Base-by-base conservation (phyloP, 768 basidiomycete genomes). In the Lentinula boryana region DNA sequence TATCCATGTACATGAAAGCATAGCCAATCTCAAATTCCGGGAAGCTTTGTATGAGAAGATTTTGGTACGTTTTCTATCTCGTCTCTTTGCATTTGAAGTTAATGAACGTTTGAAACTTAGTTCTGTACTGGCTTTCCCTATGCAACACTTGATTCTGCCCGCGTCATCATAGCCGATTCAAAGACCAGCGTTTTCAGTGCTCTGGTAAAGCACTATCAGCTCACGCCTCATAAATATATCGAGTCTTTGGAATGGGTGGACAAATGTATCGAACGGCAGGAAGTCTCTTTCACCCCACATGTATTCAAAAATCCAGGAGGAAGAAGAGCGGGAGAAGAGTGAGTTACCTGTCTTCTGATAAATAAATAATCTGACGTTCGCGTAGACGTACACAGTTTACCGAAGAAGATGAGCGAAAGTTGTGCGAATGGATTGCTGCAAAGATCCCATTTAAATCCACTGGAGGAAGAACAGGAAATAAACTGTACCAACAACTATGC, bases 301-400 rank as follows among this genome's bases (percentile, higher is more conserved):
- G 84, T 91, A 1, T 91, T 90, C 72, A 91, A 91, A 71, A 92
- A 93, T 64, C 89, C 89, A 7, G 91, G 91, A 13, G 91, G 91
- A 4, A 78, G 91, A 60, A 81, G 89, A 38, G 82, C 89, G 27
- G 91, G 90, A 48, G 89, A 91, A 80, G 89, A 91, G 91, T 91
- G 63, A 58, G 85, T 73, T 40, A 21, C 27, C n/a, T 59, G 57
- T 5, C 40, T 60, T 50, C 23, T 57, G 51, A 46, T 55, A n/a
- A 36, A 38, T 4, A 13, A 16, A 18, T 32, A 63, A 3, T 43
- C 55, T 57, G 3, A 59, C 49, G 54, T 6, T 40, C 36, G 27
- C 43, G 18, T 68, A 93, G 91, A 70, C 81, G 91, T 48, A 91
- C 86, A 0, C 87, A 88, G 59, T 93, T 92, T 63, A 87, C 86